Evolutionary conservation across 805 yeast species (phyloP), one percentile per base, ranked within the genome.

Genomic region (Sugiyamaella qingdaonensis): DNA sequence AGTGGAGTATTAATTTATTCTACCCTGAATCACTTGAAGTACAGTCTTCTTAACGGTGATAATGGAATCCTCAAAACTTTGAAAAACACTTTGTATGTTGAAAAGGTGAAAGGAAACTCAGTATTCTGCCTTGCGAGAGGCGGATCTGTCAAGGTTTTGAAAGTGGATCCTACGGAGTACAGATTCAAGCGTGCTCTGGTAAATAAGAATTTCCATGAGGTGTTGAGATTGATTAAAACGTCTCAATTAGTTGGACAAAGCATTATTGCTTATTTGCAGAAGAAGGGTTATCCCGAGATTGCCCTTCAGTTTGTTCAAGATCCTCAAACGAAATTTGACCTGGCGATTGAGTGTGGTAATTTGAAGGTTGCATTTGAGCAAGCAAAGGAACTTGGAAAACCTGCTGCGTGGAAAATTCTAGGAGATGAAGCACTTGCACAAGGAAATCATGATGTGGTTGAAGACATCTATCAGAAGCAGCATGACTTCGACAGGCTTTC

Each of bases 281-380:
- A 91, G 74, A 82, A 88, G 66, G 99, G 99, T 1, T 92, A 86
- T 68, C 98, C 99, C 27, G 99, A 94, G 72, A 84, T 94, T 69
- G 99, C 99, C 2, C 78, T 94, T 57, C 97, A 92, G 70, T 95
- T 94, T 66, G 99, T 94, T 51, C 86, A 90, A 71, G 99, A 94
- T 68, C 86, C 98, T 4, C 96, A 91, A 69, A 88, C 97, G 41
- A 82, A 96, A 70, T 92, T 94, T 64, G 99, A 94, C 63, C 78
- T 94, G 62, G 97, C 99, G 21, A 77, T 94, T 57, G 97, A 94
- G 73, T 88, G 96, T 67, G 92, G 96, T 61, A 88, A 92, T 68
- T 77, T 94, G 60, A 78, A 77, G 11, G 86, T 86, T 58, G 99
- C 98, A n/a, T 74, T 87, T 46, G 84, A 78, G 52, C 96, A 92